phyloP scores from a whole-genome alignment of 2,329 filamentous ascomycete species.

The Venturia carpophila region DNA sequence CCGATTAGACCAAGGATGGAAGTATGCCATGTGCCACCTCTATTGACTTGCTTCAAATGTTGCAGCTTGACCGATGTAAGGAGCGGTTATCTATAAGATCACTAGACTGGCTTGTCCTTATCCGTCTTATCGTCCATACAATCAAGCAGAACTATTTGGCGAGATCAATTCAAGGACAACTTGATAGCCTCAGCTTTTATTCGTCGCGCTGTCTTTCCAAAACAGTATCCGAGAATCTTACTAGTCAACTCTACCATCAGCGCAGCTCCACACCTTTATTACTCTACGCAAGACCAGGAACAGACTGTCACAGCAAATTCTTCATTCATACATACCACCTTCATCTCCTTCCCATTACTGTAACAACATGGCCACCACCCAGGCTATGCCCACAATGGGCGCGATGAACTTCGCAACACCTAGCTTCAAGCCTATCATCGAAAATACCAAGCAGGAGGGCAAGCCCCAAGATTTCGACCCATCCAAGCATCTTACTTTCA shows the following conservation, averaged over 20 bases:
- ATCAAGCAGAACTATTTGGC: background rate
- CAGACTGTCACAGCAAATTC: background rate
- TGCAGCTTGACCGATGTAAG: constrained; percentile 3
- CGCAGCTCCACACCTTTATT: background rate
- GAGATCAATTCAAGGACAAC: background rate
- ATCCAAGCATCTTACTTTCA: constrained; percentile 48
- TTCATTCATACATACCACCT: background rate
- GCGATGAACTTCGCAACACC: constrained; percentile 18
- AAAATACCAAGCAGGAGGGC: constrained; percentile 20
- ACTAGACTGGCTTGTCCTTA: background rate
- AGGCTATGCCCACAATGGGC: constrained; percentile 21
- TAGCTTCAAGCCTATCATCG: constrained; percentile 30
- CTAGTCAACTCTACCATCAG: background rate
- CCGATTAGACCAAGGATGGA: constrained; percentile 6
- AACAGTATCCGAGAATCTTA: background rate
- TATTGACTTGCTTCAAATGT: constrained; percentile 3
- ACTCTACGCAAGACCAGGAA: background rate
- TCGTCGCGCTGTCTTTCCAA: background rate
- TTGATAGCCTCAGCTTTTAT: background rate
- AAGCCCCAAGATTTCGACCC: constrained; percentile 42
- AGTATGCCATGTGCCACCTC: constrained; percentile 5
- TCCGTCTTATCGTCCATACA: constrained; percentile 6
- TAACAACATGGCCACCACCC: constrained; percentile 18
- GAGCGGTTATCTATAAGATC: constrained; percentile 1
- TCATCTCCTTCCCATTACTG: background rate